These are phyloP conservation scores for Barnettozyma botsteinii DNA, from an alignment of 805 yeast genomes.

Conservation along the genomic window DNA sequence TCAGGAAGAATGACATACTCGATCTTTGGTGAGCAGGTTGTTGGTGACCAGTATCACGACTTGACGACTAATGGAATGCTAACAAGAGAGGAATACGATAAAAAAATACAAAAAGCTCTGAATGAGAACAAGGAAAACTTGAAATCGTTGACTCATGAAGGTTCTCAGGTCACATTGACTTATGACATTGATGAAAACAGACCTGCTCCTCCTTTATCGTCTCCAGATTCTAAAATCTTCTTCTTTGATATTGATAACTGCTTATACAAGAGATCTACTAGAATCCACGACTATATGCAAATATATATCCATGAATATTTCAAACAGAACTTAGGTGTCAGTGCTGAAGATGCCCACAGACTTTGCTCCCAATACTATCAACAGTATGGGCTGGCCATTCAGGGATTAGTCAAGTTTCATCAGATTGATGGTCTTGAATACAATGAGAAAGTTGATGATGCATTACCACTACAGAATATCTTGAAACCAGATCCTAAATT, in stretches of 20 bases:
- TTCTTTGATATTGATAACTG: constrained; percentile 95
- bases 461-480: constrained; percentile 79
- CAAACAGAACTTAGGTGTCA: constrained; percentile 52
- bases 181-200: constrained; percentile 19
- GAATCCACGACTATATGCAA: constrained; percentile 85
- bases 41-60: background rate
- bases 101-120: constrained; percentile 14
- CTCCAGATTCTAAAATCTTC: constrained; percentile 39
- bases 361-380: constrained; percentile 74
- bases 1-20: background rate
- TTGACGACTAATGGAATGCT: background rate
- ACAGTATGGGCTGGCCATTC: constrained; percentile 88
- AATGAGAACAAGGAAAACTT: constrained; percentile 28
- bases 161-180: constrained; percentile 27
- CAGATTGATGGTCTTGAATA: constrained; percentile 85
- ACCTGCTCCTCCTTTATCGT: constrained; percentile 19
- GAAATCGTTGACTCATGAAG: constrained; percentile 29
- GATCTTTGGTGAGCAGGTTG: background rate
- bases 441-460: constrained; percentile 85
- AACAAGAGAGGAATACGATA: constrained; percentile 4
- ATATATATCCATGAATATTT: constrained; percentile 78
- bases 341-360: constrained; percentile 65
- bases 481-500: constrained; percentile 54
- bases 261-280: constrained; percentile 66
- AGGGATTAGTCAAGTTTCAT: constrained; percentile 64